These are phyloP conservation scores for Spatholobus suberectus DNA, from an alignment of 306 rosid genomes.

Conservation along the genomic window DNA sequence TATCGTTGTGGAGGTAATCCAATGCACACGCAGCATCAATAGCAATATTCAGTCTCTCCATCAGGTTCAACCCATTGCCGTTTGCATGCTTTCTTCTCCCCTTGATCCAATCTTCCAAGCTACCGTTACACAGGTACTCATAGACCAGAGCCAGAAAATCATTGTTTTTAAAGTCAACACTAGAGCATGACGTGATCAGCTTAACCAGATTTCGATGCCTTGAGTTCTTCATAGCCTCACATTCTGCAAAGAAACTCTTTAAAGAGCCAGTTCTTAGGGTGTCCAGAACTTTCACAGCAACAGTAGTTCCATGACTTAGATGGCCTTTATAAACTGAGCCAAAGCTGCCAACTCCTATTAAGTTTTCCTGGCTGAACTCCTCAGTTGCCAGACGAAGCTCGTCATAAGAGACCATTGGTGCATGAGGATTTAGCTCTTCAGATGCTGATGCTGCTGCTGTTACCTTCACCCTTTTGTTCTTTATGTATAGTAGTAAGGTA, in stretches of 20 bases:
- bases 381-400: slow-evolving; percentile 70
- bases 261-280: slow-evolving; percentile 46
- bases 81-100: slow-evolving; percentile 55
- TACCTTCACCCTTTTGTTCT: slow-evolving; percentile 40
- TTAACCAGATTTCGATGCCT: slow-evolving; percentile 79
- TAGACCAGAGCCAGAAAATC: slow-evolving; percentile 76
- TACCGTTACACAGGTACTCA: slow-evolving; percentile 69
- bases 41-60: slow-evolving; percentile 69
- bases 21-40: slow-evolving; percentile 70
- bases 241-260: slow-evolving; percentile 81
- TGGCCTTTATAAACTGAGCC: slow-evolving; percentile 73
- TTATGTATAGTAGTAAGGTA: slow-evolving; percentile 44
- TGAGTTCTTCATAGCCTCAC: slow-evolving; percentile 65
- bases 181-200: slow-evolving; percentile 78
- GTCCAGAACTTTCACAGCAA: slow-evolving; percentile 77
- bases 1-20: slow-evolving; percentile 75
- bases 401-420: slow-evolving; percentile 58
- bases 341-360: slow-evolving; percentile 70
- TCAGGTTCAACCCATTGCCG: slow-evolving; percentile 54
- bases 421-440: slow-evolving; percentile 43
- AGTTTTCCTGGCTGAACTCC: slow-evolving; percentile 53
- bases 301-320: slow-evolving; percentile 48
- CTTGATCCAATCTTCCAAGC: slow-evolving; percentile 78
- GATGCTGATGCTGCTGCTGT: slow-evolving; percentile 15
- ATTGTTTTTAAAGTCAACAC: slow-evolving; percentile 63